Conservation (phyloP, 192 early-diverging fungal species). For the Phlyctochytrium arcticum region DNA sequence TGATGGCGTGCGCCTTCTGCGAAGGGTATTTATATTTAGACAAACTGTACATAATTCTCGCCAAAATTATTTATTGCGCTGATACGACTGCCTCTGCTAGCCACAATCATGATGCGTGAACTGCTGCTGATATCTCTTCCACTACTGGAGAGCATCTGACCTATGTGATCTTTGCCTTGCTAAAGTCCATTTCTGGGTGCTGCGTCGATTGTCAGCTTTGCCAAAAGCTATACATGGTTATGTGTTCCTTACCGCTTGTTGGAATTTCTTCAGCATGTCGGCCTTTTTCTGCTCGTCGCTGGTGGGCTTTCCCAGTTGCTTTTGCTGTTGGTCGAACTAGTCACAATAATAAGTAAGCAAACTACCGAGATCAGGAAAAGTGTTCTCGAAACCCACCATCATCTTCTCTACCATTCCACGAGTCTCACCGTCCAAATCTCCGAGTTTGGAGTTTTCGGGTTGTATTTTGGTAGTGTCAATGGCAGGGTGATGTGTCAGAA, state of each 20-base stretch:
- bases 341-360: background rate
- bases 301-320: conserved; percentile 68
- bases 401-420: conserved; percentile 92
- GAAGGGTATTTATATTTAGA: too few species aligned
- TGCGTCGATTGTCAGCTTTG: background rate
- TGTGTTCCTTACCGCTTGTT: conserved; percentile 29
- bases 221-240: background rate
- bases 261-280: conserved; percentile 74
- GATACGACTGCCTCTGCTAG: too few species aligned
- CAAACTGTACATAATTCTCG: too few species aligned
- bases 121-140: too few species aligned
- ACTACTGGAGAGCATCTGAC: too few species aligned
- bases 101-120: too few species aligned
- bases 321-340: conserved; percentile 87
- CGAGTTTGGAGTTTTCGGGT: conserved; percentile 85
- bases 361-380: background rate
- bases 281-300: conserved; percentile 76
- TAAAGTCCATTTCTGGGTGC: conserved; percentile 48
- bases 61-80: too few species aligned
- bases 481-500: conserved; percentile 67
- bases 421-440: conserved; percentile 86
- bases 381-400: conserved; percentile 60
- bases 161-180: conserved; percentile 36
- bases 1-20: too few species aligned
- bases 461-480: conserved; percentile 86